These are phyloP conservation scores for Penicillium sp. DNA, from an alignment of 2,329 filamentous ascomycete species.

Conservation along the genomic window DNA sequence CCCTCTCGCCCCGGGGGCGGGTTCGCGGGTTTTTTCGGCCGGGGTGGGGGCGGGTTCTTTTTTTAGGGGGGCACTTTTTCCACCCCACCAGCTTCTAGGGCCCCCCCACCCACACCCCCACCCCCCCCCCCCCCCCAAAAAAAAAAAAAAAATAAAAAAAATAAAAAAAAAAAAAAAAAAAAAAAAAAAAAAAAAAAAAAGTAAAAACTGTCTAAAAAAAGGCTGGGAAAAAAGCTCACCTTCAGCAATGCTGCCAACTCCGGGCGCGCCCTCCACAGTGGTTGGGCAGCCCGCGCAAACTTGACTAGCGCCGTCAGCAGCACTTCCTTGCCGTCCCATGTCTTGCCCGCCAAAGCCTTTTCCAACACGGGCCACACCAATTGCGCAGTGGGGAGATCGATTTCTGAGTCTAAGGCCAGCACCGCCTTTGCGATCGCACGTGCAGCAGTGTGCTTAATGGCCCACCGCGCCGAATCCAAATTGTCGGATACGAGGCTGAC, in stretches of 20 bases:
- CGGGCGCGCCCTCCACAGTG: constrained; percentile 60
- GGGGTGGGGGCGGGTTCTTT: too few species aligned
- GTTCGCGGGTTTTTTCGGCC: too few species aligned
- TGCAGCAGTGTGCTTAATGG: constrained; percentile 84
- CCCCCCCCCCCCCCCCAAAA: too few species aligned
- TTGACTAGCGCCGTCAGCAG: constrained; percentile 78
- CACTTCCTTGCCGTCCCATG: constrained; percentile 88
- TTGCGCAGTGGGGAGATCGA: constrained; percentile 62
- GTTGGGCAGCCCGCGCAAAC: constrained; percentile 70
- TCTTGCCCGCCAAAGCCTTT: constrained; percentile 82
- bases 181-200: neutral
- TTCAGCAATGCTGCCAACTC: constrained; percentile 70
- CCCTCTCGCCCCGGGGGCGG: too few species aligned
- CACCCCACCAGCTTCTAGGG: too few species aligned
- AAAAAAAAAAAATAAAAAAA: neutral
- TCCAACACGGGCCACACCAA: constrained; percentile 83
- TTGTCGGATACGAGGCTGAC: constrained; percentile 67
- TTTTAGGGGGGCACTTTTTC: too few species aligned
- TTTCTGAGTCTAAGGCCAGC: constrained; percentile 63
- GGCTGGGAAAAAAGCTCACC: constrained; percentile 48
- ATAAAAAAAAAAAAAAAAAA: neutral
- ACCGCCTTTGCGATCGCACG: constrained; percentile 77
- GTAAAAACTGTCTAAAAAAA: constrained; percentile 5
- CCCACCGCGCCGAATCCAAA: constrained; percentile 83
- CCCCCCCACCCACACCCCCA: too few species aligned